These are phyloP conservation scores for Fusarium chuoi DNA, from an alignment of 2,329 filamentous ascomycete genomes.

Conservation along the genomic window DNA sequence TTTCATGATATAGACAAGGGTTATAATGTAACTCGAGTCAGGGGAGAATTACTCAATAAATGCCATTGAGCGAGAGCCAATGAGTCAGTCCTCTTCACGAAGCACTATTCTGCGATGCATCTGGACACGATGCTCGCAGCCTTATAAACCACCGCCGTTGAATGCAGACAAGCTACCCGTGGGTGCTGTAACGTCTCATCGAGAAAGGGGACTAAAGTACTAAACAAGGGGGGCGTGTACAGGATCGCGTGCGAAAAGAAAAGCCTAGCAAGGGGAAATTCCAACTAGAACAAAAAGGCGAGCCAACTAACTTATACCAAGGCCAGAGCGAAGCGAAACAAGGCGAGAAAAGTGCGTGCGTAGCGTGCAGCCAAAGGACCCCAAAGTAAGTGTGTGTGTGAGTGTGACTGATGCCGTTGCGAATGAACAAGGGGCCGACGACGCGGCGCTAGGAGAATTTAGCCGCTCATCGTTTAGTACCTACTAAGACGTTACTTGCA, in stretches of 20 bases:
- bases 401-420: conserved; percentile 44
- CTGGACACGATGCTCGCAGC: not conserved
- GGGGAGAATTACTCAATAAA: not conserved
- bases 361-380: conserved; percentile 17
- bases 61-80: not conserved
- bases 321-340: conserved; percentile 17
- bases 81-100: not conserved
- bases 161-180: conserved; percentile 22
- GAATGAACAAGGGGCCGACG: conserved; percentile 39
- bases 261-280: conserved; percentile 2
- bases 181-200: conserved; percentile 19
- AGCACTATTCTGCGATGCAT: not conserved
- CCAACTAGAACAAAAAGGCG: conserved; percentile 19
- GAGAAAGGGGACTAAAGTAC: conserved; percentile 6
- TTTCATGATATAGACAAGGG: conserved; percentile 25
- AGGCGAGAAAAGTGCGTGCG: conserved; percentile 17
- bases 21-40: not conserved
- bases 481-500: not conserved
- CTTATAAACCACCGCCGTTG: not conserved
- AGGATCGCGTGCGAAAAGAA: not conserved
- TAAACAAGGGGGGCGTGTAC: conserved; percentile 35
- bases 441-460: conserved; percentile 44
- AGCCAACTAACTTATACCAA: conserved; percentile 32
- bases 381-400: conserved; percentile 35
- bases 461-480: conserved; percentile 28